Base-by-base conservation (phyloP, 352 stramenopile species). In the Phytophthora citrophthora region DNA sequence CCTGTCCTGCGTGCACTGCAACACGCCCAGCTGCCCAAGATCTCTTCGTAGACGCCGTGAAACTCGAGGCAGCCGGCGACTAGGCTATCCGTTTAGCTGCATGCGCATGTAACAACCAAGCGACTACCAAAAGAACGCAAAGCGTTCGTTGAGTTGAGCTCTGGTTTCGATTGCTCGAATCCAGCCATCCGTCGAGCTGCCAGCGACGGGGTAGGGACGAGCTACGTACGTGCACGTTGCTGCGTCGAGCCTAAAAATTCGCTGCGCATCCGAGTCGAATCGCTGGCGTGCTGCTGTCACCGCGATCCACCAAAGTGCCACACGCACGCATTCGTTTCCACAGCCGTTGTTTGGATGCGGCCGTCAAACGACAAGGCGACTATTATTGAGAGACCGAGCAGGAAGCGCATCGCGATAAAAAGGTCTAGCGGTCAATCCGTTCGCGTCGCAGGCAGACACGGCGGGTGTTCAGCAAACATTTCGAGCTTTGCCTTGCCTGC, bases 51-150 rank as follows among this genome's bases (percentile, higher is more conserved):
- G 16, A 39, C 54, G 41, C 34, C 47, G 27, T 27, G 32, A 53
- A 63, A 66, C 43, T 70, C 50, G 43, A 62, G 49, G 38, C 44
- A 70, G 48, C 29, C 6, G 40, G 20, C n/a, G 18, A 23, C 26
- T 47, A 34, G 53, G 26, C 51, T 72, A 50, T 68, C 44, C 61
- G 52, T n/a, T 65, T 60, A 31, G 53, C 46, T 56, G 40, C 48
- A 65, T 60, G 46, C 20, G 48, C 41, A 54, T 24, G 48, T 59
- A 57, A 54, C 61, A 49, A 67, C 26, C 61, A 68, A 67, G 51
- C 67, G 61, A 75, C 67, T 75, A 72, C 45, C 57, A 74, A 75
- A 71, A 75, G 56, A 49, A 61, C 34, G 4, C 31, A 26, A 12
- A 52, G 40, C 43, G 12, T 32, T 60, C 7, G n/a, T 58, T 59